Evolutionary conservation across 768 basidiomycete genomes (phyloP).

Genomic region (Gymnopilus junonius): DNA sequence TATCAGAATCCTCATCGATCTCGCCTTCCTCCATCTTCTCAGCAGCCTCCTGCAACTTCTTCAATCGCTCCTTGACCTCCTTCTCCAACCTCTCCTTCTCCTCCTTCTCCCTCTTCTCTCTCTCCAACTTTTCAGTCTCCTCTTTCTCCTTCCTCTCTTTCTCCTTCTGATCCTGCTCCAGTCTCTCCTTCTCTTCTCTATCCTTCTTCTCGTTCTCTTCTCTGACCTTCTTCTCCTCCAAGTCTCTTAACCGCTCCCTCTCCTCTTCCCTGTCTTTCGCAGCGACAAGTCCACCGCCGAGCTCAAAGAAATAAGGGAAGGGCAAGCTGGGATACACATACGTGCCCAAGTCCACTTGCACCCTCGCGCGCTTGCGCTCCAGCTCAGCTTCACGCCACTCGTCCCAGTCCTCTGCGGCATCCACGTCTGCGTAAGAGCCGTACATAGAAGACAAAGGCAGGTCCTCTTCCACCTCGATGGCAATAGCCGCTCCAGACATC

Average conservation of each 20-base stretch:
- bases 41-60: conserved; percentile 8
- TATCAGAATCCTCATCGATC: conserved; percentile 20
- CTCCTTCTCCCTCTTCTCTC: conserved; percentile 13
- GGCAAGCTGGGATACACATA: conserved; percentile 62
- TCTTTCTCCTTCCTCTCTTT: conserved; percentile 18
- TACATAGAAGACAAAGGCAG: not conserved
- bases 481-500: not conserved
- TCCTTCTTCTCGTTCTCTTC: conserved; percentile 23
- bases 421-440: not conserved
- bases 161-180: conserved; percentile 16
- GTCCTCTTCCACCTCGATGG: not conserved
- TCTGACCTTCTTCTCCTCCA: conserved; percentile 20
- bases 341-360: conserved; percentile 52
- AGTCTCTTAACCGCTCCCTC: conserved; percentile 20
- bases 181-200: conserved; percentile 18
- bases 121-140: conserved; percentile 17
- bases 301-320: conserved; percentile 59
- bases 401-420: conserved; percentile 14
- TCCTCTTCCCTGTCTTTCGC: conserved; percentile 25
- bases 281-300: conserved; percentile 31
- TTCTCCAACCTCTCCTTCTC: conserved; percentile 12
- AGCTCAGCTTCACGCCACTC: conserved; percentile 29
- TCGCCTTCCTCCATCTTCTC: conserved; percentile 22
- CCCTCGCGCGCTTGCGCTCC: conserved; percentile 30
- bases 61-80: conserved; percentile 19